Conservation (phyloP, 2,329 filamentous ascomycete genomes). For the Parasarocladium wereldwijsianum region DNA sequence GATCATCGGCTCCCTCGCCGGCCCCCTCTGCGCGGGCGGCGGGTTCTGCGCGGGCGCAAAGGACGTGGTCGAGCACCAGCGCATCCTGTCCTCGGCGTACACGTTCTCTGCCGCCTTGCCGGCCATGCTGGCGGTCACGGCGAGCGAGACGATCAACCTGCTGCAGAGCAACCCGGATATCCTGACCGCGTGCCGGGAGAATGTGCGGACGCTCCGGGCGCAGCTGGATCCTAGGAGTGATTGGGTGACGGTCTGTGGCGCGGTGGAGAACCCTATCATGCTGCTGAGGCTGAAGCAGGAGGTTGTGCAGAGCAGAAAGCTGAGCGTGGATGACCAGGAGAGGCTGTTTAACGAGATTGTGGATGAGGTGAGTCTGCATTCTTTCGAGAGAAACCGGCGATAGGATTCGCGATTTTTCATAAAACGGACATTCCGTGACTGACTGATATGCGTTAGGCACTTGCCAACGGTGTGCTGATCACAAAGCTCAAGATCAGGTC, state of each 20-base stretch:
- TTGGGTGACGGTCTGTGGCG: slow-evolving; percentile 74
- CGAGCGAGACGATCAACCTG: slow-evolving; percentile 76
- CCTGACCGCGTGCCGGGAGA: slow-evolving; percentile 64
- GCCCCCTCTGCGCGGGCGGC: slow-evolving; percentile 79
- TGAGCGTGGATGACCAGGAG: slow-evolving; percentile 67
- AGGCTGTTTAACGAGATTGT: slow-evolving; percentile 75
- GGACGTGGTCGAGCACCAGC: slow-evolving; percentile 92
- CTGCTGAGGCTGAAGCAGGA: slow-evolving; percentile 73
- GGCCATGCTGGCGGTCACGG: slow-evolving; percentile 87
- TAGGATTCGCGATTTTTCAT: neutral
- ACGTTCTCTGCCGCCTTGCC: slow-evolving; percentile 93
- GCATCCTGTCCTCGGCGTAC: slow-evolving; percentile 81
- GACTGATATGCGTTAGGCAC: slow-evolving; percentile 35
- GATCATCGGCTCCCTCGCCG: slow-evolving; percentile 86
- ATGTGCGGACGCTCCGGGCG: slow-evolving; percentile 69
- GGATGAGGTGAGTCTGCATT: slow-evolving; percentile 61
- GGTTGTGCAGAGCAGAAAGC: slow-evolving; percentile 53
- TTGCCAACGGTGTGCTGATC: slow-evolving; percentile 80
- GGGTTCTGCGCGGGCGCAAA: slow-evolving; percentile 88
- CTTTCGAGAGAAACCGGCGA: neutral
- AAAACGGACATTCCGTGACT: slow-evolving; percentile 4
- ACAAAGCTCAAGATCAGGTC: slow-evolving; percentile 73
- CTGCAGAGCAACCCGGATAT: slow-evolving; percentile 80
- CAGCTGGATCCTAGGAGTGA: slow-evolving; percentile 89
- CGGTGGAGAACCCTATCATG: slow-evolving; percentile 74